Percentiles rank a stretch among this genome's conserved stretches.
Conservation (phyloP, 805 yeast genomes). For the Ogataea parapolymorpha region DNA sequence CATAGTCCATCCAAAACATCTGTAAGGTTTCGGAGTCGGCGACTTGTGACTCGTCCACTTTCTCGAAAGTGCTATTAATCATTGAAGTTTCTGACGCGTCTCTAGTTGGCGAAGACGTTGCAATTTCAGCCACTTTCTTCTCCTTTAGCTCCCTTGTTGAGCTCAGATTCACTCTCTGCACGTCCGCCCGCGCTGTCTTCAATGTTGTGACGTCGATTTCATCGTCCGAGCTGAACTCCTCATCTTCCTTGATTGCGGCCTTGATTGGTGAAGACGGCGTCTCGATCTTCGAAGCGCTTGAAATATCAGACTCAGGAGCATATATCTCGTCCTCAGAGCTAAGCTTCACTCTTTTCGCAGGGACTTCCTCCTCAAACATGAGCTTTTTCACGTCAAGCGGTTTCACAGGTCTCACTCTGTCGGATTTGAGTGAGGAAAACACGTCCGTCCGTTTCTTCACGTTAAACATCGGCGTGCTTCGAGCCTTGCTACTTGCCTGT, state of each 20-base stretch:
- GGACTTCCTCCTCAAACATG: slow-evolving; percentile 21
- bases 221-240: slow-evolving; percentile 46
- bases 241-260: slow-evolving; percentile 14
- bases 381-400: slow-evolving; percentile 20
- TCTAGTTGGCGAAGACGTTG: slow-evolving; percentile 27
- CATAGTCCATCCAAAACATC: slow-evolving; percentile 88
- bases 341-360: slow-evolving; percentile 23
- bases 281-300: slow-evolving; percentile 7
- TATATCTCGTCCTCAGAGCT: slow-evolving; percentile 25
- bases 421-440: slow-evolving; percentile 28
- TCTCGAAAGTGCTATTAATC: slow-evolving; percentile 25
- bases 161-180: slow-evolving; percentile 40
- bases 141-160: slow-evolving; percentile 24
- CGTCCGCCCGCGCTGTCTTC: slow-evolving; percentile 4
- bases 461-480: slow-evolving; percentile 22
- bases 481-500: slow-evolving; percentile 21
- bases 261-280: slow-evolving; percentile 34
- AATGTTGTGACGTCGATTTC: slow-evolving; percentile 52
- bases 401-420: slow-evolving; percentile 19
- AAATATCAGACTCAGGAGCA: slow-evolving; percentile 16
- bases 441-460: slow-evolving; percentile 23
- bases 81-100: slow-evolving; percentile 2
- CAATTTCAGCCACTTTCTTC: not conserved
- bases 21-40: slow-evolving; percentile 43
- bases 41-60: slow-evolving; percentile 36